Percentiles rank a stretch among this genome's conserved stretches.
Evolutionary conservation across 768 basidiomycete genomes (phyloP).

Genomic region (Roridomyces roridus): DNA sequence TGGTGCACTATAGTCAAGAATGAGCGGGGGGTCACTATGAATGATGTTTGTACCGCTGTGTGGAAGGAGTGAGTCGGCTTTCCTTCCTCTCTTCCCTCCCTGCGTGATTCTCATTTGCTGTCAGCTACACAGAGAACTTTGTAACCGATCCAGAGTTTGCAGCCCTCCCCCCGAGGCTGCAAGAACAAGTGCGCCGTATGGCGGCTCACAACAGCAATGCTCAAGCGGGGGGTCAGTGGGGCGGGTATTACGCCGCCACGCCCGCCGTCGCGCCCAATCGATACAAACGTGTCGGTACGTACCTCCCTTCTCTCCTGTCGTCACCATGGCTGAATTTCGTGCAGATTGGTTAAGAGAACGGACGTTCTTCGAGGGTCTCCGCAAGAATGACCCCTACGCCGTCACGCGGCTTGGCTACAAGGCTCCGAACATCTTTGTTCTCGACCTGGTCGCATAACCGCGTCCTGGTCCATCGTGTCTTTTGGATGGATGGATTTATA

Average conservation of each 20-base stretch:
- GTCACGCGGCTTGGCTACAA: constrained; percentile 70
- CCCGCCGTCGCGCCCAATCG: constrained; percentile 52
- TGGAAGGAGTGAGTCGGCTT: constrained; percentile 73
- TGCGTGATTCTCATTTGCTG: neutral
- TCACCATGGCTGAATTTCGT: neutral
- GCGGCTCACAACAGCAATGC: constrained; percentile 45
- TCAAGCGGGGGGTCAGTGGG: constrained; percentile 26
- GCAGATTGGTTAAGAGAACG: constrained; percentile 82
- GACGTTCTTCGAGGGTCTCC: constrained; percentile 70
- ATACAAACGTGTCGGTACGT: constrained; percentile 65
- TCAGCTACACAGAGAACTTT: constrained; percentile 71
- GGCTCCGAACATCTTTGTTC: constrained; percentile 81
- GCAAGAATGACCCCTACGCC: constrained; percentile 65
- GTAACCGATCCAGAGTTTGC: constrained; percentile 72
- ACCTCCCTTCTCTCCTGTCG: neutral
- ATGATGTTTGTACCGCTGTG: constrained; percentile 73
- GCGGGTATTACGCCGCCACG: constrained; percentile 58
- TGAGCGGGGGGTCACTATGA: constrained; percentile 74
- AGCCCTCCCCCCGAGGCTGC: constrained; percentile 63
- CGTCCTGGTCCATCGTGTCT: constrained; percentile 16
- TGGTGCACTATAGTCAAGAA: constrained; percentile 84
- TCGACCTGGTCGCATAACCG: constrained; percentile 55
- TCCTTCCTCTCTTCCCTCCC: constrained; percentile 5
- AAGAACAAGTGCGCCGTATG: constrained; percentile 74
- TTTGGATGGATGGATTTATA: constrained; percentile 11